These are phyloP conservation scores for Iberis pinnata DNA, from an alignment of 345 rosid species.

Conservation along the genomic window DNA sequence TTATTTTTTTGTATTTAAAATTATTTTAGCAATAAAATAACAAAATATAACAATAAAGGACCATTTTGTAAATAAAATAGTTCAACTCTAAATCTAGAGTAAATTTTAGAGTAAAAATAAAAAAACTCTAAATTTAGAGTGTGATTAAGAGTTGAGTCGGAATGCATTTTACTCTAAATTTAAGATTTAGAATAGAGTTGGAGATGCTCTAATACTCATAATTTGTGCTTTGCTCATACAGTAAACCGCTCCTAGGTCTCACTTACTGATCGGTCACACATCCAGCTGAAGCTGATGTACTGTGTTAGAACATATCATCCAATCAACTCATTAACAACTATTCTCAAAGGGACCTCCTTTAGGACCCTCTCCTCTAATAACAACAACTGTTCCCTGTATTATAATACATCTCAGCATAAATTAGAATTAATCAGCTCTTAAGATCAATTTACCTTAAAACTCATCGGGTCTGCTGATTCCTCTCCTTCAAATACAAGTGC, in stretches of 20 bases:
- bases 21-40: too few relatives aligned
- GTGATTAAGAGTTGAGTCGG: too few relatives aligned
- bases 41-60: too few relatives aligned
- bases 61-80: too few relatives aligned
- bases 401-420: conserved; percentile 15
- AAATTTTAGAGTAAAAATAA: too few relatives aligned
- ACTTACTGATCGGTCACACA: conserved; percentile 85
- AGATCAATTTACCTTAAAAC: conserved; percentile 57
- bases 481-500: conserved; percentile 99
- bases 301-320: conserved; percentile 25
- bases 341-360: conserved; percentile 99
- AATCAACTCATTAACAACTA: neutral
- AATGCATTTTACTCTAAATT: too few relatives aligned
- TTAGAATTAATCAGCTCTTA: neutral
- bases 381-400: conserved; percentile 79
- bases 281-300: conserved; percentile 92
- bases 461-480: conserved; percentile 72
- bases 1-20: too few relatives aligned
- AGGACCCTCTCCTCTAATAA: conserved; percentile 96
- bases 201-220: too few relatives aligned
- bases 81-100: too few relatives aligned
- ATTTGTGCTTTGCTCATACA: too few relatives aligned
- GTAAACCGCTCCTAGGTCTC: conserved; percentile 17
- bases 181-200: too few relatives aligned
- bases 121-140: too few relatives aligned